phyloP scores from a whole-genome alignment of 371 early-diverging fungal species.

The Vairimorpha necatrix region DNA sequence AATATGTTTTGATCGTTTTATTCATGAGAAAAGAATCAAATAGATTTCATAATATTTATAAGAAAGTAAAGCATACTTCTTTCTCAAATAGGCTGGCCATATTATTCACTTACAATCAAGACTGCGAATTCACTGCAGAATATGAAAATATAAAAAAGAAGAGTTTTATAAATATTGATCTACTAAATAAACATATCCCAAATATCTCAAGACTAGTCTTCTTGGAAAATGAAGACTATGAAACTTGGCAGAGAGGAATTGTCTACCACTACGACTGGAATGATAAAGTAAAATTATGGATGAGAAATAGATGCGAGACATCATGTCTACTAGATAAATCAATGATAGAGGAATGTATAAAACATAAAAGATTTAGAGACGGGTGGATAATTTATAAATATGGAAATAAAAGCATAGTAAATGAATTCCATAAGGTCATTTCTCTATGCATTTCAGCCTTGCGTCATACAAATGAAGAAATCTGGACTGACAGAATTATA shows the following conservation, averaged over 20 bases:
- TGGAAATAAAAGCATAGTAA: not conserved
- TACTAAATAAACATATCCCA: not conserved
- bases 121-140: not conserved
- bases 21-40: slow-evolving; percentile 44
- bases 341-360: slow-evolving; percentile 58
- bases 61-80: not conserved
- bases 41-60: slow-evolving; percentile 51
- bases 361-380: slow-evolving; percentile 50
- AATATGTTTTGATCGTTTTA: slow-evolving; percentile 34
- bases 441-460: slow-evolving; percentile 19
- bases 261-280: slow-evolving; percentile 22
- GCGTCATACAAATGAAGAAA: slow-evolving; percentile 13
- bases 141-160: not conserved
- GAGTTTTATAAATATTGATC: not conserved
- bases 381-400: slow-evolving; percentile 56
- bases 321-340: slow-evolving; percentile 45
- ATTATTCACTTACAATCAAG: slow-evolving; percentile 25
- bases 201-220: not conserved
- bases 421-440: slow-evolving; percentile 11
- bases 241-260: slow-evolving; percentile 13
- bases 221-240: slow-evolving; percentile 14
- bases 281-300: slow-evolving; percentile 48
- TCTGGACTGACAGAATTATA: slow-evolving; percentile 33
- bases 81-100: slow-evolving; percentile 37
- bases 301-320: slow-evolving; percentile 27